Base-by-base conservation (phyloP, 140 eudicot species). In the Cichorium intybus region DNA sequence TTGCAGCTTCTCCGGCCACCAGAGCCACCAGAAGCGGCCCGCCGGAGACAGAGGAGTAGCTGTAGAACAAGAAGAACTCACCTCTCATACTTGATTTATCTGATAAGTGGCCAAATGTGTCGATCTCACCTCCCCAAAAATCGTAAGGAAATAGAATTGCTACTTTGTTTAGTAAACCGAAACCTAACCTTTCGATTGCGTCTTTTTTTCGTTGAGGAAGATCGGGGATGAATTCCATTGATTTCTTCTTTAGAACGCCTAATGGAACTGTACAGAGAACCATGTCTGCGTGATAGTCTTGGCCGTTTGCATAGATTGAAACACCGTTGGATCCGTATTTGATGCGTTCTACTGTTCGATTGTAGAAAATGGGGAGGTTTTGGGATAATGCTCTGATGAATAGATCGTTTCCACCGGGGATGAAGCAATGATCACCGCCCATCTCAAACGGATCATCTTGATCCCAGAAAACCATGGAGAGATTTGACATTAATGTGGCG, bases 401-500 rank as follows among this genome's bases (percentile, higher is more conserved):
- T 60, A 93, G 86, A 82, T 88, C 99, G 59, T 93, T 93, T 0
- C 99, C 99, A 56, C 99, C 99, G 0, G 99, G 99, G 33, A 93
- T 86, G 48, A 93, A 93, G 61, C 99, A 93, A 74, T 93, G 99
- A 81, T 93, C 99, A 28, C 99, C 99, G 7, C 95, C 97, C 99
- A 93, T 93, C 64, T 93, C 99, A 48, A 77, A 93, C 1, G 99
- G 99, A 41, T 93, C 99, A 74, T 93, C 99, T 68, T 93, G 99
- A 78, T 93, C 99, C 99, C 99, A 93, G 39, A 85, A 93, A 12
- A 88, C 97, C 99, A 93, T 93, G 0, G 99, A 93, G 67, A 93
- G 74, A 77, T 86, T 85, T 4, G 99, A 88, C 93, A 93, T 76
- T 70, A 93, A 68, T 0, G 97, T 79, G 0, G 99, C 99, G 68